Evolutionary conservation across 2,329 filamentous ascomycete species (phyloP).

Genomic region (Colletotrichum tofieldiae): DNA sequence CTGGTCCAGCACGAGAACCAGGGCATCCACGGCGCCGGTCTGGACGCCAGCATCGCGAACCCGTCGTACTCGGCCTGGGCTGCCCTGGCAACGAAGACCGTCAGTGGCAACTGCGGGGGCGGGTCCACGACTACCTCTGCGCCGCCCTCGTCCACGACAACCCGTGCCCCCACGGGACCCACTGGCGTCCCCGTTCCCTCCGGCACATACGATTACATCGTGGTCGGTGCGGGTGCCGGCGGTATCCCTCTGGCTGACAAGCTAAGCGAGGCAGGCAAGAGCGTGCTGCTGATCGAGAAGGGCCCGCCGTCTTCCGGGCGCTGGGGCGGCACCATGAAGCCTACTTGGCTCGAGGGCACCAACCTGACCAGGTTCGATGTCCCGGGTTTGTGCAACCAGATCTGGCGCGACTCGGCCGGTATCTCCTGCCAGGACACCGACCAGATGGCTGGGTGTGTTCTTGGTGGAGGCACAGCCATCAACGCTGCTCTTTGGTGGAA

Average conservation of each 20-base stretch:
- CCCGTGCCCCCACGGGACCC: conserved; percentile 44
- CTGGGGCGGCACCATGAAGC: conserved; percentile 74
- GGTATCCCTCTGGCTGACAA: conserved; percentile 74
- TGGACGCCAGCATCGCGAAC: conserved; percentile 56
- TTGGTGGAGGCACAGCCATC: conserved; percentile 77
- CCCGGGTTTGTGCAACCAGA: conserved; percentile 80
- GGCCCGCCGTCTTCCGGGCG: conserved; percentile 75
- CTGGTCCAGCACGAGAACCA: conserved; percentile 70
- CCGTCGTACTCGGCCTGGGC: conserved; percentile 62
- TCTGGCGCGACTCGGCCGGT: conserved; percentile 75
- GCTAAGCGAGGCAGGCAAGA: conserved; percentile 76
- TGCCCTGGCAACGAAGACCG: conserved; percentile 59
- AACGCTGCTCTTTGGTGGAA: conserved; percentile 81
- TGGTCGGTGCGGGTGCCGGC: conserved; percentile 75
- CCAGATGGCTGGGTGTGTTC: conserved; percentile 80
- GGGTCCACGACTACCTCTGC: conserved; percentile 50
- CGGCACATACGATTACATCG: conserved; percentile 72
- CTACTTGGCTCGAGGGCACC: conserved; percentile 73
- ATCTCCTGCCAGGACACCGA: conserved; percentile 80
- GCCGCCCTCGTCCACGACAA: conserved; percentile 39
- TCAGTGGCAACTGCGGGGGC: conserved; percentile 53
- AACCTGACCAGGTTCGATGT: conserved; percentile 80
- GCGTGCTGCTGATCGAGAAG: conserved; percentile 75
- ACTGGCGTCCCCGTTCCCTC: conserved; percentile 53
- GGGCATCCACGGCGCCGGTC: conserved; percentile 63